Base-by-base conservation (phyloP, 2,329 filamentous ascomycete species). In the Cladophialophora exuberans region DNA sequence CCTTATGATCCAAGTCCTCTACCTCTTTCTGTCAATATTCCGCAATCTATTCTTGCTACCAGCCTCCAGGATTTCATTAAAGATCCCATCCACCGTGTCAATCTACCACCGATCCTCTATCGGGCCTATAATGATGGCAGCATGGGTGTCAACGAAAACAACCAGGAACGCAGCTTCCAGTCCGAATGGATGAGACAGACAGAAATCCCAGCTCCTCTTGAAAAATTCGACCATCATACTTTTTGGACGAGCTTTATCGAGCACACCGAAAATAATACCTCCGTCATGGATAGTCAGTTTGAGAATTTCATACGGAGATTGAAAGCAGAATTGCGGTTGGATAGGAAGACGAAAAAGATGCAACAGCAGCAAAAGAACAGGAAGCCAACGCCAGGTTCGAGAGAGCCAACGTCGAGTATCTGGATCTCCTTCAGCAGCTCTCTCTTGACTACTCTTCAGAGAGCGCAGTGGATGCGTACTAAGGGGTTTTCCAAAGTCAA, bases 41-140 rank as follows among this genome's bases (percentile, higher is more conserved):
- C 28, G 6, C 28, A 31, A 7, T 31, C 13, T 6, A 7, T 13
- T 13, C 28, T 13, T 31, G 28, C 28, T 31, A 6, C 6, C 6
- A 31, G 28, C 28, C 6, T 31, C 28, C 28, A 31, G 6, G 28
- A 31, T 13, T 31, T 31, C 13, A 13, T 44, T 7, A 4, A 7
- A 6, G 6, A 44, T 13, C 23, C 23, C n/a, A 23, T 7, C 3
- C 17, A 11, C 23, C 23, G 4, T 25, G 3, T 13, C 11, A 20
- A 23, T 5, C n/a, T 44, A 17, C 41, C 41, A 13, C 41, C 41
- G 3, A 26, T 44, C 22, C 41, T 44, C 41, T 44, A 44, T 44
- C 41, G 41, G 13, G 41, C 23, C 18, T 25, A 23, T 13, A 25
- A 23, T 28, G 17, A 20, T 26, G 11, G 41, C 5, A 44, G 41